A percentile compares a stretch with the other conserved stretches of the same genome.
phyloP scores from a whole-genome alignment of 2,329 filamentous ascomycete species.

The Berkeleyomyces basicola region DNA sequence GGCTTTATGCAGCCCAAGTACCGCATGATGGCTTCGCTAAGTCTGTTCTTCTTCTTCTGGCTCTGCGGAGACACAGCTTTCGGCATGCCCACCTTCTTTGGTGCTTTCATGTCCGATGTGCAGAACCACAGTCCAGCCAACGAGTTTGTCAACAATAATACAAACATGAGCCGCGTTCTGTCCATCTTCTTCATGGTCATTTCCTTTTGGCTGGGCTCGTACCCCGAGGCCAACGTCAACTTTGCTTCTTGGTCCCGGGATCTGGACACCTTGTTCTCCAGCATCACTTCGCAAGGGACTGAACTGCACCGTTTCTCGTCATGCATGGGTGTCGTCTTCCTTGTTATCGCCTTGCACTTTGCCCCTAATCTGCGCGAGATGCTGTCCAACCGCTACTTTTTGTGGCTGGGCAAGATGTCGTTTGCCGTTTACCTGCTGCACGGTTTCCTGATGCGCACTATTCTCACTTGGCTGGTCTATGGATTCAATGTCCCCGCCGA shows the following conservation, averaged over 20 bases:
- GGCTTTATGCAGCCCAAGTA: constrained; percentile 31
- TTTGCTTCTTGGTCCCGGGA: constrained; percentile 37
- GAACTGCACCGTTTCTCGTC: constrained; percentile 29
- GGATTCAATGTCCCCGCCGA: constrained; percentile 25
- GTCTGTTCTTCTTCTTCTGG: constrained; percentile 34
- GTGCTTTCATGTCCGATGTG: constrained; percentile 44
- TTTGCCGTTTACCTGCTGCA: constrained; percentile 50
- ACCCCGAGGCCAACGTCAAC: constrained; percentile 38
- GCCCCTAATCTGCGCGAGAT: constrained; percentile 33
- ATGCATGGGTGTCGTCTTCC: constrained; percentile 24
- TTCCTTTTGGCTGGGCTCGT: constrained; percentile 42
- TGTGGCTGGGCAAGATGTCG: constrained; percentile 46
- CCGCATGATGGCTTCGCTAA: constrained; percentile 30
- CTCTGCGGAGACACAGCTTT: constrained; percentile 25
- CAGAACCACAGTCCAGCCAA: constrained; percentile 33
- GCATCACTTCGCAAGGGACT: constrained; percentile 29
- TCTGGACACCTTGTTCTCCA: constrained; percentile 26
- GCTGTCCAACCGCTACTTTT: constrained; percentile 36
- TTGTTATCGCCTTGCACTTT: constrained; percentile 35
- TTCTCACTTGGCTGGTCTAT: constrained; percentile 45
- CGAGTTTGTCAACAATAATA: constrained; percentile 29
- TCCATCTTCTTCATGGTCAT: constrained; percentile 32
- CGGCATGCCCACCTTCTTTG: constrained; percentile 43
- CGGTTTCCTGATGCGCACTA: constrained; percentile 40
- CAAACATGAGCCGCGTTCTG: constrained; percentile 27